Evolutionary conservation across 202 grass and related monocot species (phyloP).

Genomic region (Brachypodium distachyon): DNA sequence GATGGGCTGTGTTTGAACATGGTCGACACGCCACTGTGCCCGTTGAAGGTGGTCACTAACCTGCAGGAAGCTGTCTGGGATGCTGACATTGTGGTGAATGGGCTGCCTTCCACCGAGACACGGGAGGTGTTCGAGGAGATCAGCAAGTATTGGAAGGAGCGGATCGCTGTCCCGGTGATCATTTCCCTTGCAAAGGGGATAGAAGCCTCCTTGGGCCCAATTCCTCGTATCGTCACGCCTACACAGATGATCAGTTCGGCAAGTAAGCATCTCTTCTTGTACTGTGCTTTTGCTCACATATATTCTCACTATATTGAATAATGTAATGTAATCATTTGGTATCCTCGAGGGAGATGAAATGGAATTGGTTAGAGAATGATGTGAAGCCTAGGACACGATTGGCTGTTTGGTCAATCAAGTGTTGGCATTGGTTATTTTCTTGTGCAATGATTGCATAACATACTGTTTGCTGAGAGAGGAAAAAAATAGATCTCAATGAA

Average conservation of each 20-base stretch:
- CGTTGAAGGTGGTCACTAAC: conserved; percentile 90
- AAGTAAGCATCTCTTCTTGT: conserved; percentile 41
- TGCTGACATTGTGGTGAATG: conserved; percentile 91
- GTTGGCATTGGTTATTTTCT: not conserved
- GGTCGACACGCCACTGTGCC: conserved; percentile 90
- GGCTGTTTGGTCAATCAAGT: not conserved
- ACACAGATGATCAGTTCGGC: conserved; percentile 92
- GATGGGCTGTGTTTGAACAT: conserved; percentile 92
- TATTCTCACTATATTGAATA: not conserved
- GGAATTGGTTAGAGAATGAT: not conserved
- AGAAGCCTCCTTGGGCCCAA: conserved; percentile 62
- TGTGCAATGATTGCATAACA: not conserved
- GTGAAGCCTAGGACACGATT: not conserved
- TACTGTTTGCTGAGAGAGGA: not conserved
- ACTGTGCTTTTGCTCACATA: not conserved
- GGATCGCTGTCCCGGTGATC: conserved; percentile 75
- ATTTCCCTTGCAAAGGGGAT: conserved; percentile 92
- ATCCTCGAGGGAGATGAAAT: not conserved
- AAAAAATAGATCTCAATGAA: not conserved
- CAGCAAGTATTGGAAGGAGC: conserved; percentile 90
- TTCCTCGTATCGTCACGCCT: conserved; percentile 82
- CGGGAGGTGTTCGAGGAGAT: conserved; percentile 94
- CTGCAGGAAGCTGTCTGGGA: conserved; percentile 96
- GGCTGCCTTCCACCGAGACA: conserved; percentile 78
- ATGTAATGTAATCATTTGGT: not conserved